Evolutionary conservation across 352 stramenopile species (phyloP), one percentile per base, ranked within the genome.

Genomic region (Globisporangium apiculatum): DNA sequence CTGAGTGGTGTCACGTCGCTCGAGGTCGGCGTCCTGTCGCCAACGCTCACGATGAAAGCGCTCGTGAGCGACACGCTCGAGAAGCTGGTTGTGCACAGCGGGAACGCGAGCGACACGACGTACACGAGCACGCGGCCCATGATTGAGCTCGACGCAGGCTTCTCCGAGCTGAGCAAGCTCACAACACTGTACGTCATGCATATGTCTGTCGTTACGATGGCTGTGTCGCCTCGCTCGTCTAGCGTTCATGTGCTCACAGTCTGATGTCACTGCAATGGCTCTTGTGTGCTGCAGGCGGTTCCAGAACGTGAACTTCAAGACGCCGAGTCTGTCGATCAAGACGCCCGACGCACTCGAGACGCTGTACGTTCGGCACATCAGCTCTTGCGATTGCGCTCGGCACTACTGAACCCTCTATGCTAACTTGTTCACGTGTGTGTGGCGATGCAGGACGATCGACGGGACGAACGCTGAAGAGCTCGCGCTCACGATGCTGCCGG

Each of bases 281-380:
- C 24, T 31, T 31, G 24, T 31, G 24, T 31, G 24, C 24, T 31
- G 24, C 42, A 75, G 68, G 12, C 47, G 17, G 3, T 71, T 75
- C 40, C 55, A 37, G 35, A 73, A 71, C 49, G 54, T 75, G 48
- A 45, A 66, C 17, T 73, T 75, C 10, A 45, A 53, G 24, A 41
- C 48, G 1, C 6, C 51, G 7, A 60, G 47, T 6, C 53, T 73
- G 18, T 37, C 17, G 14, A 45, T 75, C 45, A 51, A 31, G 5
- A 63, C 37, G 10, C 51, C 68, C 0, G 51, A 53, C n/a, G 54
- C 52, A 17, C 62, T 75, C 17, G 10, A 56, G 4, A 58, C 59
- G 18, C 50, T 75, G 68, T 75, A 66, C 57, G 68, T 64, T 31
- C 24, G 24, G 24, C 24, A 31, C 24, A 31, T 31, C 24, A 31